Base-by-base conservation (phyloP, 1,139 yeast genomes). In the Zygoascus meyerae region DNA sequence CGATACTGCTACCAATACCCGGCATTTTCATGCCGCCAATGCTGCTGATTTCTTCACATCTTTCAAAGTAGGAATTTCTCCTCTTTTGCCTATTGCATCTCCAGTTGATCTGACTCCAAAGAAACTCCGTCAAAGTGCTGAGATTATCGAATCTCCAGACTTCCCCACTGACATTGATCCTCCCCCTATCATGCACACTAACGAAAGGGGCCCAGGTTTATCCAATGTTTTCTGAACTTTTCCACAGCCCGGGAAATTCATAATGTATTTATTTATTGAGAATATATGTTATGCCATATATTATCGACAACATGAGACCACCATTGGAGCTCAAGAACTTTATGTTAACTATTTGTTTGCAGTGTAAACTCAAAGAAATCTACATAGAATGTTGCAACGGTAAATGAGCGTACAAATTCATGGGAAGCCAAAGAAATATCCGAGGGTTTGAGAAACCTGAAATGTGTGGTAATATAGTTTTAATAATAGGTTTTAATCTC, bases 1-100 rank as follows among this genome's bases (percentile, higher is more conserved):
- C 3, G 39, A 35, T 11, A 15, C 29, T 5, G 39, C 29, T 5
- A 21, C 29, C 14, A 11, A 11, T 18, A 18, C 39, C 15, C 39
- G 39, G 6, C 39, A 26, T 11, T 36, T 31, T 10, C 37, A 40
- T 36, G 21, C 37, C 12, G 21, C 39, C 11, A 30, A 32, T 12
- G 16, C 35, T 7, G 43, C 21, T 10, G 35, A 39, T 29, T 31
- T 26, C 17, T 40, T 40, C 31, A 12, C 34, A 3, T 32, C 36
- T 31, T 44, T 32, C 15, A 42, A 42, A 17, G 40, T 42, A 11
- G 55, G 55, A 21, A 44, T 52, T 14, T 37, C 53, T 14, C 55
- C 55, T 10, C 40, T 52, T 2, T 41, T 52, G 30, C 55, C 55
- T 1, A 51, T 52, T 34, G 54, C 43, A 10, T 40, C 43, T 15